phyloP scores from a whole-genome alignment of 1,284 basidiomycete genomes.

The Caloboletus firmus region DNA sequence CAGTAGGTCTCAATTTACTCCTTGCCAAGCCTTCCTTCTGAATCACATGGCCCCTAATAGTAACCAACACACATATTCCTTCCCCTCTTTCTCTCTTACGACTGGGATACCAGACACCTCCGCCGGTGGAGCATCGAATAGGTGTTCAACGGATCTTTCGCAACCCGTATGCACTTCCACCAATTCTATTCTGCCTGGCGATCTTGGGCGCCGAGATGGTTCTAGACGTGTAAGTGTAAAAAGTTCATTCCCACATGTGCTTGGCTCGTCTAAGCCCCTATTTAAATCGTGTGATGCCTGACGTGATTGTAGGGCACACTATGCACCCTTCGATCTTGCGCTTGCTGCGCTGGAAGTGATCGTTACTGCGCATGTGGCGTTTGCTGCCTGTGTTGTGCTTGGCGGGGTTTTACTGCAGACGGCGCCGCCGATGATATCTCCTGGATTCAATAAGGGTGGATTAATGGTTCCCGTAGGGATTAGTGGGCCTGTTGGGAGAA shows the following conservation, averaged over 20 bases:
- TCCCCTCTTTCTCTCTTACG: slow-evolving; percentile 25
- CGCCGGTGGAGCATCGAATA: slow-evolving; percentile 2
- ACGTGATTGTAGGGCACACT: slow-evolving; percentile 46
- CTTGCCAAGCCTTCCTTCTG: neutral
- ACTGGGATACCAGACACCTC: slow-evolving; percentile 2
- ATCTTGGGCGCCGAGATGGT: slow-evolving; percentile 33
- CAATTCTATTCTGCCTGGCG: slow-evolving; percentile 35
- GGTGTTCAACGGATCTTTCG: slow-evolving; percentile 22
- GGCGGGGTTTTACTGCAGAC: slow-evolving; percentile 87
- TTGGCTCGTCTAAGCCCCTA: slow-evolving; percentile 1
- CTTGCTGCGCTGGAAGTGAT: slow-evolving; percentile 74
- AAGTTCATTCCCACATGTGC: neutral
- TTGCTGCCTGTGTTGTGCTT: slow-evolving; percentile 74
- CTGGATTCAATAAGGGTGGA: slow-evolving; percentile 12
- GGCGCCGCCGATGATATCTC: slow-evolving; percentile 53
- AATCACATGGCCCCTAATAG: slow-evolving; percentile 14
- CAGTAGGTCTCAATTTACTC: slow-evolving; percentile 21
- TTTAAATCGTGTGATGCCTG: neutral
- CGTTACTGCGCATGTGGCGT: slow-evolving; percentile 79
- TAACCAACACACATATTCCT: slow-evolving; percentile 34
- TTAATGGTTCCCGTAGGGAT: slow-evolving; percentile 3
- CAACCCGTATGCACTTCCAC: slow-evolving; percentile 36
- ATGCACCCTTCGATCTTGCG: slow-evolving; percentile 69
- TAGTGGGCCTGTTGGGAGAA: slow-evolving; percentile 32
- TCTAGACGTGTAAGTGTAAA: slow-evolving; percentile 32